phyloP scores from a whole-genome alignment of 768 basidiomycete genomes.

The Pleurotus ostreatus region DNA sequence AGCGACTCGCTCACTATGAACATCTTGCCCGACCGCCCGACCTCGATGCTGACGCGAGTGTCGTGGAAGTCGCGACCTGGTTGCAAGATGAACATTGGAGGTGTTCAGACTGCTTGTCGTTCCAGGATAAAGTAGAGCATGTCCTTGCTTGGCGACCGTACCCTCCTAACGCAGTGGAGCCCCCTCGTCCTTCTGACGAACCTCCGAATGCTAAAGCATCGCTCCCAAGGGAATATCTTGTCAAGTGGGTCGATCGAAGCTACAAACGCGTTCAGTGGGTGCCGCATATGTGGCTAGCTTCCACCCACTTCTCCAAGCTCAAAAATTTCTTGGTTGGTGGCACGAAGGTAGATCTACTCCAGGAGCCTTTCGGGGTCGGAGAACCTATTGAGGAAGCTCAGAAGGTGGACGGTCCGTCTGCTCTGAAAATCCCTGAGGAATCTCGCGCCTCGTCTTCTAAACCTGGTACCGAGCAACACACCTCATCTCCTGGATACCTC shows the following conservation, averaged over 20 bases:
- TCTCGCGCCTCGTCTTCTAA: conserved; percentile 31
- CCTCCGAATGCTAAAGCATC: conserved; percentile 48
- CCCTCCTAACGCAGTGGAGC: conserved; percentile 60
- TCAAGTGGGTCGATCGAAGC: conserved; percentile 83
- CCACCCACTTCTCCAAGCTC: conserved; percentile 61
- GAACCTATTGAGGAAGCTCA: conserved; percentile 25
- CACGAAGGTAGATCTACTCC: conserved; percentile 62
- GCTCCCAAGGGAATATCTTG: conserved; percentile 87
- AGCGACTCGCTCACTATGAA: conserved; percentile 76
- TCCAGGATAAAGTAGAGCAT: conserved; percentile 66
- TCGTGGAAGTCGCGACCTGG: conserved; percentile 48
- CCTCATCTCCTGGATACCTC: conserved; percentile 35
- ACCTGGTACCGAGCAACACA: conserved; percentile 20
- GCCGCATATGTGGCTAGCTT: conserved; percentile 85
- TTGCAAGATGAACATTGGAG: conserved; percentile 63
- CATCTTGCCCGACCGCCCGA: conserved; percentile 55
- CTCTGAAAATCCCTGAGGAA: conserved; percentile 41
- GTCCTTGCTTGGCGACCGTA: conserved; percentile 91
- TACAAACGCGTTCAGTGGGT: conserved; percentile 86
- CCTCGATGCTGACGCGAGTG: conserved; percentile 25
- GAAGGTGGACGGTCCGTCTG: conserved; percentile 10
- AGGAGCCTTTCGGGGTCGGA: conserved; percentile 35
- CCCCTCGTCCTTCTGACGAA: conserved; percentile 31
- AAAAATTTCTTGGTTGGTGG: conserved; percentile 75
- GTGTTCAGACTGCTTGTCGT: conserved; percentile 78